Conservation (phyloP, 2,329 filamentous ascomycete species). For the Zalaria sp. region DNA sequence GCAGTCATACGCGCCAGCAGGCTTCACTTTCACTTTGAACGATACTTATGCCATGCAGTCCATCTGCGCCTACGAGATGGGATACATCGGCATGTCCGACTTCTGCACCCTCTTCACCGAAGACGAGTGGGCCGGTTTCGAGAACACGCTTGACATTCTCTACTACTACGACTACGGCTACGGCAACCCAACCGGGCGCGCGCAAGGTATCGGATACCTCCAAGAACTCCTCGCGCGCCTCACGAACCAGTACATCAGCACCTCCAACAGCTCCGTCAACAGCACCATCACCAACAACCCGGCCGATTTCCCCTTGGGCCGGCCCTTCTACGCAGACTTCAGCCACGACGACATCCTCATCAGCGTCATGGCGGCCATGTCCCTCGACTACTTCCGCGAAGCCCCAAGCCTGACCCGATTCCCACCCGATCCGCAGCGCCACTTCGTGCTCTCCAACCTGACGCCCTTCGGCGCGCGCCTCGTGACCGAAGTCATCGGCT, state of each 20-base stretch:
- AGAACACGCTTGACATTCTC: slow-evolving; percentile 37
- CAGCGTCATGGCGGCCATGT: slow-evolving; percentile 36
- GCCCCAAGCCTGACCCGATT: slow-evolving; percentile 27
- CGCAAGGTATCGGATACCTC: slow-evolving; percentile 39
- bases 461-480: slow-evolving; percentile 42
- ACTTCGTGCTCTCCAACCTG: slow-evolving; percentile 35
- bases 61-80: slow-evolving; percentile 41
- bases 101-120: slow-evolving; percentile 41
- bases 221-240: slow-evolving; percentile 38
- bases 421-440: slow-evolving; percentile 29
- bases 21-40: slow-evolving; percentile 34
- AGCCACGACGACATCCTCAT: slow-evolving; percentile 40
- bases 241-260: slow-evolving; percentile 30
- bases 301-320: slow-evolving; percentile 31
- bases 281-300: slow-evolving; percentile 32
- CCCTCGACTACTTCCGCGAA: slow-evolving; percentile 39
- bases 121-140: slow-evolving; percentile 41
- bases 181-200: slow-evolving; percentile 36
- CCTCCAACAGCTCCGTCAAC: slow-evolving; percentile 39
- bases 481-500: slow-evolving; percentile 42
- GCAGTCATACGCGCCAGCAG: slow-evolving; percentile 30
- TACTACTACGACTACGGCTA: slow-evolving; percentile 32
- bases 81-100: slow-evolving; percentile 33
- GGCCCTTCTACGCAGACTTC: slow-evolving; percentile 39
- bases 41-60: slow-evolving; percentile 36